Conservation (phyloP, 768 basidiomycete genomes). For the Auricularia heimuer region DNA sequence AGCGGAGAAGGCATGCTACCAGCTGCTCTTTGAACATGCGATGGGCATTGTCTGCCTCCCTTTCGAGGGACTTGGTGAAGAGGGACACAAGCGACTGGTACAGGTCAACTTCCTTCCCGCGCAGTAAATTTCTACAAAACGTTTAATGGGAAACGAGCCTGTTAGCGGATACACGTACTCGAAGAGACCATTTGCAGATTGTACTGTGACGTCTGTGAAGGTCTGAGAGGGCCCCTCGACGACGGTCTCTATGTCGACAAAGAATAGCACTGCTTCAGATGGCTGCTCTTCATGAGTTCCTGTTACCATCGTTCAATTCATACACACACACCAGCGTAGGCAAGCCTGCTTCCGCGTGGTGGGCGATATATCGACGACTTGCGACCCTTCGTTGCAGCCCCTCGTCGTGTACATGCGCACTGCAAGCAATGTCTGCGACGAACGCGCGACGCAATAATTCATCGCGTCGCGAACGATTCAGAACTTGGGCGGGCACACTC, state of each 20-base stretch:
- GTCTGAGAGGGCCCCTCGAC: not conserved
- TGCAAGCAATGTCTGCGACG: constrained; percentile 3
- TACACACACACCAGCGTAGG: not conserved
- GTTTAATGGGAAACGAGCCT: not conserved
- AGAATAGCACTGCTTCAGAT: not conserved
- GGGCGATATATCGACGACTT: not conserved
- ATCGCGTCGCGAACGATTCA: not conserved
- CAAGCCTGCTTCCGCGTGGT: not conserved
- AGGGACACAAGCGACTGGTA: not conserved
- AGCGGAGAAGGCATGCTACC: not conserved
- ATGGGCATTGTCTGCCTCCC: not conserved
- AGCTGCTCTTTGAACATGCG: not conserved
- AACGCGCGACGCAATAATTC: constrained; percentile 5
- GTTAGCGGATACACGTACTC: not conserved
- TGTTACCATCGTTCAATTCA: not conserved
- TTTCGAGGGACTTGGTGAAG: not conserved
- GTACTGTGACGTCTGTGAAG: not conserved
- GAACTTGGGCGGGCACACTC: not conserved
- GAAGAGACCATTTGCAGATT: not conserved
- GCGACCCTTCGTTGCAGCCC: not conserved
- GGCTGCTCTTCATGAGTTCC: not conserved
- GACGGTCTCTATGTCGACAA: not conserved
- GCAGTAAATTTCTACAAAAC: not conserved
- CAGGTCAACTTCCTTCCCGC: not conserved
- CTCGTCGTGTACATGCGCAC: constrained; percentile 4